phyloP scores from a whole-genome alignment of 2,329 filamentous ascomycete species.

The Chrysosporium queenslandicum region DNA sequence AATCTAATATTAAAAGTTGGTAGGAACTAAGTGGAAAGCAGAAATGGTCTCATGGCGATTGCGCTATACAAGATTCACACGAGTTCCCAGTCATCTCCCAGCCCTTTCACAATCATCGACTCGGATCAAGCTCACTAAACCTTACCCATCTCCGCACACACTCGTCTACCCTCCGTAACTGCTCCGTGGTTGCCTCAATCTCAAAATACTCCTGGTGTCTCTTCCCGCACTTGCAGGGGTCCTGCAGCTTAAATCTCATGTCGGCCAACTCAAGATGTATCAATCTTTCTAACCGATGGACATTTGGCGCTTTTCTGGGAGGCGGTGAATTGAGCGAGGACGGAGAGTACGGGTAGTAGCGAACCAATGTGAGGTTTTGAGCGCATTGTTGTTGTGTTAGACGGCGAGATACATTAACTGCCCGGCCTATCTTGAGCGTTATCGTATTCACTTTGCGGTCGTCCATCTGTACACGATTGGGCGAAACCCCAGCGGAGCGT shows the following conservation, averaged over 20 bases:
- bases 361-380: slow-evolving; percentile 74
- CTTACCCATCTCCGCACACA: slow-evolving; percentile 74
- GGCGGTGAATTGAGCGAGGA: slow-evolving; percentile 26
- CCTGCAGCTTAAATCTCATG: slow-evolving; percentile 46
- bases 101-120: slow-evolving; percentile 8
- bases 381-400: slow-evolving; percentile 88
- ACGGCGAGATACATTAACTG: slow-evolving; percentile 76
- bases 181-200: slow-evolving; percentile 62
- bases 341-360: slow-evolving; percentile 78
- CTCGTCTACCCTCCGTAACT: slow-evolving; percentile 58
- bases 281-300: slow-evolving; percentile 76
- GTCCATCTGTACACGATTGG: slow-evolving; percentile 17
- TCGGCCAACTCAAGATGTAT: slow-evolving; percentile 78
- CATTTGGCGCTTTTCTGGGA: slow-evolving; percentile 55
- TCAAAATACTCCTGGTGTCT: slow-evolving; percentile 95
- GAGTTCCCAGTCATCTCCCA: too few species aligned
- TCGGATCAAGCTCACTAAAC: slow-evolving; percentile 55
- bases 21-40: too few species aligned
- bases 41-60: too few species aligned
- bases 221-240: slow-evolving; percentile 67
- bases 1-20: too few species aligned
- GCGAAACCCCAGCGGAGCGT: slow-evolving; percentile 27
- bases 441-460: slow-evolving; percentile 47
- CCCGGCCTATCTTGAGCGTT: slow-evolving; percentile 55
- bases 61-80: too few species aligned